Percentiles rank a stretch among this genome's conserved stretches.
phyloP scores from a whole-genome alignment of 306 rosid species.

The Vachellia pachyceras region DNA sequence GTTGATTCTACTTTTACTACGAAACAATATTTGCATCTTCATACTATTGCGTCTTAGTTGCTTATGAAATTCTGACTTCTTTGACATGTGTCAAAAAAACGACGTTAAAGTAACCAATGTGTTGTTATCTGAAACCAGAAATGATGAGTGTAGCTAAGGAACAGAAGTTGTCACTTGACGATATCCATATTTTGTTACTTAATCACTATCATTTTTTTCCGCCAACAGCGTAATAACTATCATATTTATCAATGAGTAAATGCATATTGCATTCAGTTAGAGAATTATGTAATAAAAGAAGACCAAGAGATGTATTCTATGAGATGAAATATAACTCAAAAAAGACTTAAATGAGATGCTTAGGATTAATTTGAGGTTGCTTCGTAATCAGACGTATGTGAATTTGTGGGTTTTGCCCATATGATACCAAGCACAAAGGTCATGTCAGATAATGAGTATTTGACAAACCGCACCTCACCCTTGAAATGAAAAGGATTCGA shows the following conservation, averaged over 20 bases:
- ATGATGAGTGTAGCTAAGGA: background rate
- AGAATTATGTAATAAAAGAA: background rate
- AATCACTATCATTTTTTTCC: background rate
- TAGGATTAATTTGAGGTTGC: background rate
- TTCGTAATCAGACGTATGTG: background rate
- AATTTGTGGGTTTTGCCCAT: background rate
- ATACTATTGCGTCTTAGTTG: slow-evolving; percentile 6
- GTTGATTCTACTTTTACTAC: background rate
- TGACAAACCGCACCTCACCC: background rate
- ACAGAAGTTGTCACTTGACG: background rate
- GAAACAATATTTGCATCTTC: background rate
- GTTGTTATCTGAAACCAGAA: background rate
- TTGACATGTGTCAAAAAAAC: background rate
- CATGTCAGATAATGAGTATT: background rate
- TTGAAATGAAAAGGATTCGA: background rate
- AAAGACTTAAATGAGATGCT: background rate
- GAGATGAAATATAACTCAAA: background rate
- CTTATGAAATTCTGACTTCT: slow-evolving; percentile 24
- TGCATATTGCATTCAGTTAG: background rate
- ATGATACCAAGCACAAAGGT: background rate
- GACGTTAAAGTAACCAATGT: background rate
- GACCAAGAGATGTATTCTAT: background rate
- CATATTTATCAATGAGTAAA: background rate
- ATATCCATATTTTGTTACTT: background rate
- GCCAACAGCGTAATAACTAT: background rate